Percentiles rank a stretch among this genome's conserved stretches.
phyloP scores from a whole-genome alignment of 2,329 filamentous ascomycete species.

The Colletotrichum sp. region DNA sequence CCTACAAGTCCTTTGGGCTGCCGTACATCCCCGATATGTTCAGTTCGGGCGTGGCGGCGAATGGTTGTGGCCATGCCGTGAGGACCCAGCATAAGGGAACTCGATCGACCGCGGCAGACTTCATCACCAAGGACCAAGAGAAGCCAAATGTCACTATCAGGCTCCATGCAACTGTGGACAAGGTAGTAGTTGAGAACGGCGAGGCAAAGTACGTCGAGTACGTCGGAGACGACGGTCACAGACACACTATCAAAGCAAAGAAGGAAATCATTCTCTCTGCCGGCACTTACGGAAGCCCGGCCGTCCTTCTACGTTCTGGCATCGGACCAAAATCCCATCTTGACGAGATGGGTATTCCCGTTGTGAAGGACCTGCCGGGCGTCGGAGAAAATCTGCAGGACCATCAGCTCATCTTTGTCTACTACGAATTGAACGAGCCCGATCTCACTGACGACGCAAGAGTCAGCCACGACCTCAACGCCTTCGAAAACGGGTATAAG shows the following conservation, averaged over 20 bases:
- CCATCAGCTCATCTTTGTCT: slow-evolving; percentile 31
- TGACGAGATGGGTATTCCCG: slow-evolving; percentile 43
- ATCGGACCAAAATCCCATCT: slow-evolving; percentile 49
- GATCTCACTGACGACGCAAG: background rate
- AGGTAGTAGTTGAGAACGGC: background rate
- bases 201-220: background rate
- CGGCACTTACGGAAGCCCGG: slow-evolving; percentile 54
- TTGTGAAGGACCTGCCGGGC: slow-evolving; percentile 50
- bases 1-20: background rate
- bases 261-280: slow-evolving; percentile 54
- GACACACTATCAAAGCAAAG: slow-evolving; percentile 12
- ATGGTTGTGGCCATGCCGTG: background rate
- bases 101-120: background rate
- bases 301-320: slow-evolving; percentile 56
- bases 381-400: slow-evolving; percentile 49
- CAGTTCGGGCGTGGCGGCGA: background rate
- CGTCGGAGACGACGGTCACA: background rate
- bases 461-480: background rate
- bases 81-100: background rate
- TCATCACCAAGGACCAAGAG: background rate
- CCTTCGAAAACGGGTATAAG: background rate
- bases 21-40: background rate
- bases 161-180: background rate
- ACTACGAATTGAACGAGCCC: background rate
- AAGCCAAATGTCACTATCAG: background rate